These are phyloP conservation scores for Ogataea hybrid DNA, from an alignment of 1,139 yeast species.

Conservation along the genomic window DNA sequence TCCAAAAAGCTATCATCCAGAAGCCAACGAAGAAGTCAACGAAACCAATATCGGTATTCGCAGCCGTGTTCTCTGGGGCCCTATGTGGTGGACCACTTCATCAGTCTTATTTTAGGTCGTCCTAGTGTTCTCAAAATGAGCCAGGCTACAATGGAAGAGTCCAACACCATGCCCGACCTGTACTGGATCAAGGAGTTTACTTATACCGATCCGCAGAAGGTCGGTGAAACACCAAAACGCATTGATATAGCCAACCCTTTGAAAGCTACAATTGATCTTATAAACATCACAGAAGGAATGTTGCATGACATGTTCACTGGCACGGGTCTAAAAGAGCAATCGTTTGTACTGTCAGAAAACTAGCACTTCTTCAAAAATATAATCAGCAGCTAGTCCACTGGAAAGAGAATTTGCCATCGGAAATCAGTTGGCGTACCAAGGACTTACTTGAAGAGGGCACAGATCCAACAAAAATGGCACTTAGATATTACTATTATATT, in stretches of 20 bases:
- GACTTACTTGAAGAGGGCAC: constrained; percentile 45
- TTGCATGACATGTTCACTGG: constrained; percentile 40
- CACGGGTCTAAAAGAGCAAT: neutral
- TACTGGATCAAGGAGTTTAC: constrained; percentile 52
- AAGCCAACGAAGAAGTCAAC: constrained; percentile 23
- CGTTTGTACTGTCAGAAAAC: constrained; percentile 38
- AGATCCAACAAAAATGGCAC: constrained; percentile 47
- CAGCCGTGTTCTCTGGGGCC: constrained; percentile 62
- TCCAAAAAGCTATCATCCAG: constrained; percentile 56
- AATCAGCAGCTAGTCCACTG: constrained; percentile 51
- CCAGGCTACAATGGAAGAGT: constrained; percentile 59
- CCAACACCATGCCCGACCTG: constrained; percentile 57
- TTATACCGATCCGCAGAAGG: constrained; percentile 19
- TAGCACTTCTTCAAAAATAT: constrained; percentile 37
- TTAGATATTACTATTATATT: constrained; percentile 56
- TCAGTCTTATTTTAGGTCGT: constrained; percentile 54
- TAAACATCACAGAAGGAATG: constrained; percentile 53
- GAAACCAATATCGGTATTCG: constrained; percentile 50
- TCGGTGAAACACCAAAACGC: constrained; percentile 27
- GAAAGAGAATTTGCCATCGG: constrained; percentile 49
- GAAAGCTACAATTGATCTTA: constrained; percentile 47
- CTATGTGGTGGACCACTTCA: constrained; percentile 63
- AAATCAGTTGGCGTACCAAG: constrained; percentile 48
- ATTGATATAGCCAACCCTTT: constrained; percentile 35
- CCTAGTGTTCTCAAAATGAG: constrained; percentile 54